phyloP scores from a whole-genome alignment of 2,329 filamentous ascomycete genomes.

The Colletotrichum sidae region DNA sequence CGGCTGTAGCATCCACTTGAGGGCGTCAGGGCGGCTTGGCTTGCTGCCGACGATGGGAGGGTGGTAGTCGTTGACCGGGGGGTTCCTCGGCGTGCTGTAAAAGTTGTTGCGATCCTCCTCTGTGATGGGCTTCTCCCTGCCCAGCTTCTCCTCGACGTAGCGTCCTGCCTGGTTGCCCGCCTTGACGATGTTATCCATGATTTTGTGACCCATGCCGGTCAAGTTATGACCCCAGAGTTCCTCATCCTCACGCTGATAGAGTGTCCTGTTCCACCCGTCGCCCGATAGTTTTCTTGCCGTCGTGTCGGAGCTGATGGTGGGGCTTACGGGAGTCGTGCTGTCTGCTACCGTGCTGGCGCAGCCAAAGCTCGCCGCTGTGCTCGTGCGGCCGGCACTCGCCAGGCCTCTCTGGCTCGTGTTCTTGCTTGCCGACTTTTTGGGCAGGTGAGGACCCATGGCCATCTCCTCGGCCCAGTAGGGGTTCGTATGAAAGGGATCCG shows the following conservation, averaged over 20 bases:
- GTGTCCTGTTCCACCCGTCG: slow-evolving; percentile 79
- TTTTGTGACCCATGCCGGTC: slow-evolving; percentile 63
- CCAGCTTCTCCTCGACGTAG: slow-evolving; percentile 63
- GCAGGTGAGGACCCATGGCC: slow-evolving; percentile 79
- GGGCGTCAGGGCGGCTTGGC: slow-evolving; percentile 75
- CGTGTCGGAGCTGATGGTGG: slow-evolving; percentile 61
- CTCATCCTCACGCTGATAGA: slow-evolving; percentile 90
- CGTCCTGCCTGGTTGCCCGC: slow-evolving; percentile 67
- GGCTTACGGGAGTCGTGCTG: slow-evolving; percentile 49
- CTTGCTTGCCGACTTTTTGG: slow-evolving; percentile 70
- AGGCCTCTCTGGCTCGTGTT: slow-evolving; percentile 70
- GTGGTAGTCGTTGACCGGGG: slow-evolving; percentile 87
- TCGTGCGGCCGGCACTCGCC: slow-evolving; percentile 62
- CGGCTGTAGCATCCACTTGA: slow-evolving; percentile 92
- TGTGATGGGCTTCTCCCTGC: slow-evolving; percentile 64
- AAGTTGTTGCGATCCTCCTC: slow-evolving; percentile 66
- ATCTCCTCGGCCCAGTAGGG: slow-evolving; percentile 92
- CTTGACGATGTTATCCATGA: slow-evolving; percentile 70
- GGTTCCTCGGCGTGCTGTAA: slow-evolving; percentile 71
- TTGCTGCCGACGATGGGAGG: slow-evolving; percentile 85
- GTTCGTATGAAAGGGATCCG: slow-evolving; percentile 86
- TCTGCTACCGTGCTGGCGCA: slow-evolving; percentile 51
- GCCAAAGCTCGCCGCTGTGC: slow-evolving; percentile 55
- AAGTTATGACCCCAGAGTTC: slow-evolving; percentile 81
- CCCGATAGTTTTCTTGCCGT: slow-evolving; percentile 57